Conservation (phyloP, 148 eudicot species). For the Rhododendron ferrugineum region DNA sequence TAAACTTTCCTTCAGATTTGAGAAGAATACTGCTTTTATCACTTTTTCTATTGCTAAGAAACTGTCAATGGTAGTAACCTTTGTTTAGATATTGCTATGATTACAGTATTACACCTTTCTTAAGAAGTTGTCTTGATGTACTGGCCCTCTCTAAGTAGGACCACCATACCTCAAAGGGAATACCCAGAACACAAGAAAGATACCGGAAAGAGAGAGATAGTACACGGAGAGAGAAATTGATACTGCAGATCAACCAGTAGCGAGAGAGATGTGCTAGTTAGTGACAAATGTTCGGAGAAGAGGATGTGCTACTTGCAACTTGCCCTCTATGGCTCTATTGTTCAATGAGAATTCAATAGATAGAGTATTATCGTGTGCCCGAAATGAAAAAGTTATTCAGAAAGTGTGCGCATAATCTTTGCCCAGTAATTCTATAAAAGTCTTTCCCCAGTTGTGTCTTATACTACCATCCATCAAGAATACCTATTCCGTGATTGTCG, state of each 20-base stretch:
- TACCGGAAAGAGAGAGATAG: neutral
- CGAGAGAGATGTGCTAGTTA: neutral
- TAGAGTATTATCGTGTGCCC: neutral
- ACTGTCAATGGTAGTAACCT: neutral
- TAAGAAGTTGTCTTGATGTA: neutral
- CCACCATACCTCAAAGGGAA: neutral
- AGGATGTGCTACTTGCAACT: neutral
- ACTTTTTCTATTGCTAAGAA: neutral
- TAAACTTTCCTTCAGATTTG: neutral
- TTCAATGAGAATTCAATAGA: neutral
- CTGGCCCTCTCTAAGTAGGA: neutral
- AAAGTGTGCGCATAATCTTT: neutral
- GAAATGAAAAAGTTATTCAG: neutral
- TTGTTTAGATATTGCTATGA: neutral
- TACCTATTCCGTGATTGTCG: neutral
- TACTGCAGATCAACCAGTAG: neutral
- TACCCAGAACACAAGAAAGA: neutral
- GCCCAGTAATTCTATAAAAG: neutral
- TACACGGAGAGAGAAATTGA: neutral
- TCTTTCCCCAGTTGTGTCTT: neutral
- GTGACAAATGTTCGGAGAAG: neutral
- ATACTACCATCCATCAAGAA: neutral
- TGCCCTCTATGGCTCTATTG: neutral
- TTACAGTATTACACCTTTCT: neutral
- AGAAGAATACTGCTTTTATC: neutral